Percentiles rank a stretch among this genome's conserved stretches.
These are phyloP conservation scores for Melaleuca quinquenervia DNA, from an alignment of 345 rosid species.

Conservation along the genomic window DNA sequence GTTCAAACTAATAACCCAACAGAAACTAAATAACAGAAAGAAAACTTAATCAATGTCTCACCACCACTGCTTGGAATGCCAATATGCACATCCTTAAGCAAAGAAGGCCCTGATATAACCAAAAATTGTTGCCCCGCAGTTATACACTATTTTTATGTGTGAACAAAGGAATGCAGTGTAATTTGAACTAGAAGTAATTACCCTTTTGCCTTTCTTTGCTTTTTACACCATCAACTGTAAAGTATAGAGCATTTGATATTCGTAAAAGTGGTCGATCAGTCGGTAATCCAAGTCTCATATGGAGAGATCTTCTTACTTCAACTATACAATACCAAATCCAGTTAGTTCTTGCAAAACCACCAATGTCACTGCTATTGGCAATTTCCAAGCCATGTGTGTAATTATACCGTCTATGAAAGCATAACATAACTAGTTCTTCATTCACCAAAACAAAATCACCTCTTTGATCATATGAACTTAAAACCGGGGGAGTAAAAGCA, in stretches of 20 bases:
- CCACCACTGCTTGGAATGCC: constrained; percentile 86
- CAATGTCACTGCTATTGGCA: not conserved
- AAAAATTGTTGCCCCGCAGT: not conserved
- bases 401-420: not conserved
- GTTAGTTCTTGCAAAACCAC: not conserved
- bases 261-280: constrained; percentile 82
- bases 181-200: constrained; percentile 5
- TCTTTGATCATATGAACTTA: not conserved
- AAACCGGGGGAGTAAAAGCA: not conserved
- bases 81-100: constrained; percentile 76
- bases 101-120: constrained; percentile 34
- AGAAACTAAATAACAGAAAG: not conserved
- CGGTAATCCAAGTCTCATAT: constrained; percentile 70
- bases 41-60: constrained; percentile 19
- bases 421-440: not conserved
- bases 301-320: constrained; percentile 63
- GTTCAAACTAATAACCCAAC: not conserved
- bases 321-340: constrained; percentile 28
- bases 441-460: not conserved
- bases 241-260: constrained; percentile 63
- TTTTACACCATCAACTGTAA: constrained; percentile 20
- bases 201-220: constrained; percentile 42
- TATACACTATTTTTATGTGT: not conserved
- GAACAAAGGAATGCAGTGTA: not conserved
- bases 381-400: not conserved